Evolutionary conservation across 768 basidiomycete genomes (phyloP), one percentile per base, ranked within the genome.

Genomic region (Calocybe cyanea): DNA sequence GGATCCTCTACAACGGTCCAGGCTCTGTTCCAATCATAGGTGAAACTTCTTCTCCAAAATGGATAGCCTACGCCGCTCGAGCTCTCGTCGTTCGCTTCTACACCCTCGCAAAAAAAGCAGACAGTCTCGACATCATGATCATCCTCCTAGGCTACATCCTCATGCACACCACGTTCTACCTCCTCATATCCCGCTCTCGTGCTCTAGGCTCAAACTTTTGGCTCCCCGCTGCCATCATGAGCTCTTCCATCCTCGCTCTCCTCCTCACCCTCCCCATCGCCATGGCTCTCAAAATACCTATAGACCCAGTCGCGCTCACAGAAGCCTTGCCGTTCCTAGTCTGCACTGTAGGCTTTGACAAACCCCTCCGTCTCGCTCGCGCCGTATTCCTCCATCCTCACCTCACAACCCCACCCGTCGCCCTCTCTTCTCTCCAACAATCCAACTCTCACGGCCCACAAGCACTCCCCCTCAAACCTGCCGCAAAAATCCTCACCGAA

Each of bases 311-410:
- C 43, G 85, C 85, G 8, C 76, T 99, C 41, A 92, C 90, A 8
- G 96, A 99, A 64, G 95, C 96, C 0, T 78, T 99, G 0, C 96
- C 96, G 0, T 98, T 98, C 82, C 73, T 98, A 38, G 94, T 99
- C 28, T 95, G 95, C 64, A 96, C 93, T 1, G 83, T 99, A 49
- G 95, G 95, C 6, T 99, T 98, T 63, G 96, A 99, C 68, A 98
- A 99, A 63, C 95, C 94, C 0, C 83, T 95, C 37, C 80, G 90
- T 6, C 82, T 99, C 19, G 94, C 93, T 2, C 77, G 85, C 10
- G 86, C 92, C 2, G 89, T 98, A 13, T 91, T 97, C 67, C 77
- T 80, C 21, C 88, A 93, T 55, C 89, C 87, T 2, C 78, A 87
- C 38, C 66, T 83, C 28, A 67, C 73, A 39, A 61, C 70, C 41